phyloP scores from a whole-genome alignment of 2,329 filamentous ascomycete species.

The Penicillium olsonii region DNA sequence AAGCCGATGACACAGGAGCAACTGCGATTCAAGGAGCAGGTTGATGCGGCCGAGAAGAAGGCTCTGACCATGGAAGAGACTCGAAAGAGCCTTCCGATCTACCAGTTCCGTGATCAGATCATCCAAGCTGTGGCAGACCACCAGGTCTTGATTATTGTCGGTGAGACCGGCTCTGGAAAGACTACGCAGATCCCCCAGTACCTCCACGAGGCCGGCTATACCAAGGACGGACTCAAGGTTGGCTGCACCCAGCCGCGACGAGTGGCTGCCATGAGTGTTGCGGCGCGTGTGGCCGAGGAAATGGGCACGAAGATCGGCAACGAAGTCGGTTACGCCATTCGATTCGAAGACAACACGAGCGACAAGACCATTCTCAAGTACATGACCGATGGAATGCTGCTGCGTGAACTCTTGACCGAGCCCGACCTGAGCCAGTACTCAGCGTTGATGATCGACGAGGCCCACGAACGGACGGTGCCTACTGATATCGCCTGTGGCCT shows the following conservation, averaged over 20 bases:
- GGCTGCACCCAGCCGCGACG: constrained; percentile 92
- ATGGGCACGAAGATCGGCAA: constrained; percentile 86
- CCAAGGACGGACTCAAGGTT: constrained; percentile 78
- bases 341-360: constrained; percentile 89
- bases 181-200: constrained; percentile 95
- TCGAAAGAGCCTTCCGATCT: constrained; percentile 86
- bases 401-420: constrained; percentile 87
- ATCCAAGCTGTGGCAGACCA: constrained; percentile 82
- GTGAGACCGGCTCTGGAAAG: constrained; percentile 93
- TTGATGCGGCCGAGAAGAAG: constrained; percentile 86
- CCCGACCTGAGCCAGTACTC: constrained; percentile 81
- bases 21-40: constrained; percentile 72
- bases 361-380: constrained; percentile 93
- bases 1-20: constrained; percentile 76
- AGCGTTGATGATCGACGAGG: constrained; percentile 94
- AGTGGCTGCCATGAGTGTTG: constrained; percentile 96
- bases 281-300: constrained; percentile 93
- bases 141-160: constrained; percentile 88
- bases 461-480: constrained; percentile 88
- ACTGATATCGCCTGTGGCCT: constrained; percentile 89
- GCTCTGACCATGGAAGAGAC: constrained; percentile 88
- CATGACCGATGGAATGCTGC: constrained; percentile 95
- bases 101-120: constrained; percentile 81
- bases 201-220: constrained; percentile 86
- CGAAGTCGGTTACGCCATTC: constrained; percentile 91